Base-by-base conservation (phyloP, 1,284 basidiomycete genomes). In the Leccinum griseonigrum region DNA sequence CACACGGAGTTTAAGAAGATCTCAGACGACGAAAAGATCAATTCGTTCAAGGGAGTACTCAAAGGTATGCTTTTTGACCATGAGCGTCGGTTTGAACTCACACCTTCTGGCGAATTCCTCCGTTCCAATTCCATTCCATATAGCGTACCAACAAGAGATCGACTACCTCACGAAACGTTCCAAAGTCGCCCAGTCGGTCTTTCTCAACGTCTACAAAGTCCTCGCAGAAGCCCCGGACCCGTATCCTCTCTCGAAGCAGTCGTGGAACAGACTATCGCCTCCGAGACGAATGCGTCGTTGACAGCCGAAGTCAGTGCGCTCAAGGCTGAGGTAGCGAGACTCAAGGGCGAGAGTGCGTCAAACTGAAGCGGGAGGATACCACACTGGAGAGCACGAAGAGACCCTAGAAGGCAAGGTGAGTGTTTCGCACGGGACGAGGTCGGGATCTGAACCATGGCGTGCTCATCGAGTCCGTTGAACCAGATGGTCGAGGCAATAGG, bases 61-160 rank as follows among this genome's bases (percentile, higher is more conserved):
- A 97, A 96, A 79, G 83, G 93, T 92, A 36, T 6, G 60, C 58
- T 31, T 43, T 34, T 36, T 48, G 32, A 29, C 6, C 46, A 14
- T 36, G 36, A 36, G 14, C 36, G 14, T 36, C 14, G 36, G 36
- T 36, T 36, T 29, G 8, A 13, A 61, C 34, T 22, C 50, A 18
- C n/a, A 28, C 10, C 28, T 54, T 18, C 9, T 31, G 18, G 36
- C n/a, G 18, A 31, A 32, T 36, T 36, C 36, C 18, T 14, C 14
- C 31, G 16, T 50, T 36, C 36, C 36, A 36, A 36, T 36, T 36
- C 36, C 36, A 36, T 36, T 36, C 36, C 36, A 14, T 11, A 54
- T 34, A 94, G 95, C 94, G 4, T 98, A 99, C 79, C 97, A 99
- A 77, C 83, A 89, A 7, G 97, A 99, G 77, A 98, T 99, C 64